These are phyloP conservation scores for Phyllachora maydis DNA, from an alignment of 2,329 filamentous ascomycete genomes.

Conservation along the genomic window DNA sequence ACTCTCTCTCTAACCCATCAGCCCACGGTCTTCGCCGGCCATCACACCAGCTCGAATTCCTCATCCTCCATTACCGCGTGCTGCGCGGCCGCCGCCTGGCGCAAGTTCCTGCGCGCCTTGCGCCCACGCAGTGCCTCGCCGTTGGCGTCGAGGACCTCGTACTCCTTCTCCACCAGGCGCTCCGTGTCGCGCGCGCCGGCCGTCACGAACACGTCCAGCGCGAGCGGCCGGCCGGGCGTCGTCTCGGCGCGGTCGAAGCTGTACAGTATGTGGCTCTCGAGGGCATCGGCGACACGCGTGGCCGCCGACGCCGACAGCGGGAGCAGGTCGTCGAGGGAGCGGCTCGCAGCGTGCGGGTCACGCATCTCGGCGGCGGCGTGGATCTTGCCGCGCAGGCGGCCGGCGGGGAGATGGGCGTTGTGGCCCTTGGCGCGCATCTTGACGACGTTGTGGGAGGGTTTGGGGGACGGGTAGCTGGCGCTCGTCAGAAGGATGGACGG, in stretches of 20 bases:
- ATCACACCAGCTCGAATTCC: slow-evolving; percentile 18
- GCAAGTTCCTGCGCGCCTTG: slow-evolving; percentile 19
- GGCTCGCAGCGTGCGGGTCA: slow-evolving; percentile 13
- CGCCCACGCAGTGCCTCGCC: slow-evolving; percentile 20
- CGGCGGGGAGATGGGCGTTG: slow-evolving; percentile 7
- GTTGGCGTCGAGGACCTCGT: slow-evolving; percentile 22
- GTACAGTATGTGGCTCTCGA: slow-evolving; percentile 15
- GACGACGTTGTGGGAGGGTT: slow-evolving; percentile 13
- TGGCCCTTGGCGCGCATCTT: slow-evolving; percentile 15
- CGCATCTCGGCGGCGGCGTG: slow-evolving; percentile 14
- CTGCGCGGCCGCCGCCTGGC: slow-evolving; percentile 9
- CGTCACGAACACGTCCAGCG: slow-evolving; percentile 16
- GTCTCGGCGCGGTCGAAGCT: slow-evolving; percentile 19
- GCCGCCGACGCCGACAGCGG: slow-evolving; percentile 3
- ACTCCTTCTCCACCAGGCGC: slow-evolving; percentile 23
- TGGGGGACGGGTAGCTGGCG: slow-evolving; percentile 1
- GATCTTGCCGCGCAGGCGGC: slow-evolving; percentile 12
- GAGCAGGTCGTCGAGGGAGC: slow-evolving; percentile 14
- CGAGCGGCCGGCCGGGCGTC: slow-evolving; percentile 16
- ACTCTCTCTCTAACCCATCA: no score
- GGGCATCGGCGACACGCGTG: slow-evolving; percentile 4
- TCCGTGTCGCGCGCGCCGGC: slow-evolving; percentile 17
- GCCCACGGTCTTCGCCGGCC: no score
- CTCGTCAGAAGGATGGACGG: no score
- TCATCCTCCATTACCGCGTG: slow-evolving; percentile 15